These are phyloP conservation scores for Blastomyces percursus DNA, from an alignment of 2,329 filamentous ascomycete genomes.

Conservation along the genomic window DNA sequence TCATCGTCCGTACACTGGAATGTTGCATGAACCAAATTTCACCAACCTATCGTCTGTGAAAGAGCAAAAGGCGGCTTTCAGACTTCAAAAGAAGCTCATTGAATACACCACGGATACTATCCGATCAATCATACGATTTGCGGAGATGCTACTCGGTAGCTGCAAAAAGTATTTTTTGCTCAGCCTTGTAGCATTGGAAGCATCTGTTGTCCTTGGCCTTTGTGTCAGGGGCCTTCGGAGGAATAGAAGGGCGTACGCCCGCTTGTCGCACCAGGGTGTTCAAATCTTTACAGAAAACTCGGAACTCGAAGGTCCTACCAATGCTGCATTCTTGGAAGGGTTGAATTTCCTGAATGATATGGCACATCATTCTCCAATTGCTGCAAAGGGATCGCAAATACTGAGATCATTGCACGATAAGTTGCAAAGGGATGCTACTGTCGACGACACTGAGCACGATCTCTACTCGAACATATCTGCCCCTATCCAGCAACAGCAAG, in stretches of 20 bases:
- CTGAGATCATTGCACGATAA: slow-evolving; percentile 1
- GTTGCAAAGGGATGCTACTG: not conserved
- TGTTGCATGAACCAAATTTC: slow-evolving; percentile 2
- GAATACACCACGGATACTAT: not conserved
- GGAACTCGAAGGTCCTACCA: not conserved
- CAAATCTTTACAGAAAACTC: not conserved
- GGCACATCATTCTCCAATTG: not conserved
- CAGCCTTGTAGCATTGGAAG: not conserved
- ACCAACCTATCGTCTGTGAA: not conserved
- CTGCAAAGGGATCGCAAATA: not conserved
- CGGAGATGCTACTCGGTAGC: not conserved
- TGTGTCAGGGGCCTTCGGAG: not conserved
- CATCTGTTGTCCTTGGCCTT: not conserved
- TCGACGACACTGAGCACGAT: not conserved
- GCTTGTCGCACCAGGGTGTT: not conserved
- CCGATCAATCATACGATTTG: not conserved
- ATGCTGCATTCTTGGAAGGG: not conserved
- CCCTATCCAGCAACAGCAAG: not conserved
- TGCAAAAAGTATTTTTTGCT: slow-evolving; percentile 1
- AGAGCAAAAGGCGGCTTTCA: slow-evolving; percentile 1
- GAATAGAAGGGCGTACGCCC: not conserved
- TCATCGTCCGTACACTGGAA: not conserved
- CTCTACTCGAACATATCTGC: not conserved
- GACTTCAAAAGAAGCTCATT: slow-evolving; percentile 3
- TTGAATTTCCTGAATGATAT: not conserved